Percentiles rank a stretch among this genome's conserved stretches.
phyloP scores from a whole-genome alignment of 345 rosid species.

The Syzygium grande region DNA sequence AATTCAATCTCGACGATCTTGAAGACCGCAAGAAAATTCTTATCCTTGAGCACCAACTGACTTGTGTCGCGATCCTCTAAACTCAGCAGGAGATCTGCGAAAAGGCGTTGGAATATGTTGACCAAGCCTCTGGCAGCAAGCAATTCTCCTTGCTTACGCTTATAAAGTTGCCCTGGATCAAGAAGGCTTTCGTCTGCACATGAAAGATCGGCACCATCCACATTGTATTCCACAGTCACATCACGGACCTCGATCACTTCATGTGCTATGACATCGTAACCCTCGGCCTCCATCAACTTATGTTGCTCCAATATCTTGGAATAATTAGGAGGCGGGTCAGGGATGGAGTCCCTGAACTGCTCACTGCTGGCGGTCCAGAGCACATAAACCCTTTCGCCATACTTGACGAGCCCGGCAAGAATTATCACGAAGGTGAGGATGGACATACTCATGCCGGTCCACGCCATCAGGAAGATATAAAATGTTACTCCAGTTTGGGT shows the following conservation, averaged over 20 bases:
- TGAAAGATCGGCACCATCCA: background rate
- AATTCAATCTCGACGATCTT: slow-evolving; percentile 31
- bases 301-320: background rate
- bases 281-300: background rate
- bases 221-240: background rate
- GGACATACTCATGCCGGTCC: background rate
- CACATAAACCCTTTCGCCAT: slow-evolving; percentile 1
- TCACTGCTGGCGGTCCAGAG: background rate
- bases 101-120: background rate
- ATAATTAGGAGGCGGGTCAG: background rate
- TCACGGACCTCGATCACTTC: background rate
- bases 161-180: background rate
- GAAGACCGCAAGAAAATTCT: background rate
- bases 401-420: slow-evolving; percentile 16
- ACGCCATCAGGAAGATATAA: slow-evolving; percentile 6
- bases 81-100: background rate
- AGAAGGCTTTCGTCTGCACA: background rate
- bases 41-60: background rate
- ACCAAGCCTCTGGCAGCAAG: background rate
- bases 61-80: background rate
- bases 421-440: background rate
- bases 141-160: background rate
- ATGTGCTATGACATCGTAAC: background rate
- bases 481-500: slow-evolving; percentile 8
- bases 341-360: background rate